Evolutionary conservation across 1,139 yeast species (phyloP).

Genomic region (Taphrina confusa): DNA sequence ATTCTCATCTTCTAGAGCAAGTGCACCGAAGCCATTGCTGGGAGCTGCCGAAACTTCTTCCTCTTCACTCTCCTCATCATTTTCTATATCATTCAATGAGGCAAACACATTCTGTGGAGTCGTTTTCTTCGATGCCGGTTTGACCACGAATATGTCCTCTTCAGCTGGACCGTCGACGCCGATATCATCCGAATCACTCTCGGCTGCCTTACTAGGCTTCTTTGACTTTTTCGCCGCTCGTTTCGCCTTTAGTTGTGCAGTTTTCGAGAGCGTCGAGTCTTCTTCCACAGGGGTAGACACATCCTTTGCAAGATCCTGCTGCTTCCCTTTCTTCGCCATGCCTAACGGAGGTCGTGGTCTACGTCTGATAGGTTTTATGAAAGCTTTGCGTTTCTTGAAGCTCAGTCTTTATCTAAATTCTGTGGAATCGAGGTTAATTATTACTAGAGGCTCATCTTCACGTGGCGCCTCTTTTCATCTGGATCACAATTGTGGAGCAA

Average conservation of each 20-base stretch:
- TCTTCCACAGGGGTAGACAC: not conserved
- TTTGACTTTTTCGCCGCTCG: conserved; percentile 28
- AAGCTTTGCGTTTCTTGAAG: too few species aligned
- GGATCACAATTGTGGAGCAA: too few species aligned
- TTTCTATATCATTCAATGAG: conserved; percentile 16
- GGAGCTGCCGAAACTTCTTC: conserved; percentile 5
- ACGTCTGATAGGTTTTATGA: too few species aligned
- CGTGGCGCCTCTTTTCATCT: too few species aligned
- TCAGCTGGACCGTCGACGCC: conserved; percentile 20
- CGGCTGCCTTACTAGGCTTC: conserved; percentile 22
- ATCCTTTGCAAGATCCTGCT: conserved; percentile 7
- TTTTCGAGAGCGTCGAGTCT: conserved; percentile 30
- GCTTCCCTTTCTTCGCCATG: conserved; percentile 33
- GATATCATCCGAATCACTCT: conserved; percentile 14
- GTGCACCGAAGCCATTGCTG: conserved; percentile 7
- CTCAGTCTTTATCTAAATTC: too few species aligned
- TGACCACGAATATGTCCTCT: conserved; percentile 4
- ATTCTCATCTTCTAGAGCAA: conserved; percentile 7
- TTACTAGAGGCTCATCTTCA: too few species aligned
- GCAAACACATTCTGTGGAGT: conserved; percentile 25
- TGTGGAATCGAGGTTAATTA: too few species aligned
- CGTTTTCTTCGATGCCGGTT: not conserved
- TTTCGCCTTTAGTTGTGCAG: conserved; percentile 28
- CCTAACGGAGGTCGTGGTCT: too few species aligned
- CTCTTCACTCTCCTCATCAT: conserved; percentile 6